Evolutionary conservation across 2,329 filamentous ascomycete genomes (phyloP), one percentile per base, ranked within the genome.

Genomic region (Paraphaeosphaeria minitans): DNA sequence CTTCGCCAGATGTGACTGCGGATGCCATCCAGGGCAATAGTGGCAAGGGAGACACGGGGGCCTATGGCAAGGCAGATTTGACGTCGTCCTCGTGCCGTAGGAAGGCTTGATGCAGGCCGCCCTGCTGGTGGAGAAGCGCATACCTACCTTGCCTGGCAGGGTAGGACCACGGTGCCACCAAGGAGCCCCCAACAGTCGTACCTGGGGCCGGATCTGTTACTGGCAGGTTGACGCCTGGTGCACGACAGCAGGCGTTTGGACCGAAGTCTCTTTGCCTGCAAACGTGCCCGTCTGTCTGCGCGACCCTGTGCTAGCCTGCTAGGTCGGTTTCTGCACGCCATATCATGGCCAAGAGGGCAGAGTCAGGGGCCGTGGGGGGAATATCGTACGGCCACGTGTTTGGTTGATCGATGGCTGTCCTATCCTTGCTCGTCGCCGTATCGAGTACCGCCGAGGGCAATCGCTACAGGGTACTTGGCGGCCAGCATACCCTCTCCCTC

Each of bases 111-210:
- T 54, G 31, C 52, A 39, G 31, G 19, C 19, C 16, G 21, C 51
- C 51, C 51, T 54, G 39, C 35, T 33, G 39, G 50, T 53, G 35
- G 37, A 31, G 35, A 12, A 50, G 3, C 13, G 12, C 47, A 50
- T 50, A 50, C 43, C 22, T 50, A 50, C 43, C 22, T 46, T 46
- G 43, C 43, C 22, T 21, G 41, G 19, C 45, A 14, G 33, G 58
- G 63, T 62, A 58, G 50, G 65, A 64, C 64, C 59, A 59, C 45
- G 62, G 69, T 72, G 63, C 52, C 56, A 73, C 71, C 51, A 58
- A 43, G 45, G 61, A 61, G 56, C 58, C 66, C 57, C 62, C 71
- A 74, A 73, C 69, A 73, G 68, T 73, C 63, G 60, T 65, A 73
- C 68, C 57, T 62, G 50, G 56, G 55, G 57, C 62, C 57, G 61